Evolutionary conservation across 768 basidiomycete genomes (phyloP), one percentile per base, ranked within the genome.

Genomic region (Lyophyllum atratum): DNA sequence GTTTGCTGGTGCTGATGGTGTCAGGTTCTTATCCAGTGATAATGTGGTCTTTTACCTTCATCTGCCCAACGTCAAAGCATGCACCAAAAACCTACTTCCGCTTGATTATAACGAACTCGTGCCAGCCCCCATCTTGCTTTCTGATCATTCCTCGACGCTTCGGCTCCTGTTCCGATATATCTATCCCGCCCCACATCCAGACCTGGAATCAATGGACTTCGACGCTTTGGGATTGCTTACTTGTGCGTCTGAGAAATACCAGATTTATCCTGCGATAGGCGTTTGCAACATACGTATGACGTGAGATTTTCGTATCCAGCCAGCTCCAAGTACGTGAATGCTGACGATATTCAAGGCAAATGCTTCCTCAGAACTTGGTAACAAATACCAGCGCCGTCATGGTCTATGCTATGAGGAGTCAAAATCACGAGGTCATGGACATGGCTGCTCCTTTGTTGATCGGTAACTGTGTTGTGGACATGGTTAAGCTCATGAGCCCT

Each of bases 191-290:
- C 52, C 52, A 2, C 58, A 59, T 4, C 58, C 58, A 2, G 53
- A 59, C 42, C 29, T 54, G 21, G 49, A 59, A 40, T 49, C 5
- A 10, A 12, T 15, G 1, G 43, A 54, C 24, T 54, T 50, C n/a
- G 4, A 24, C 11, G 28, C 43, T 22, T 40, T 59, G 6, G 53
- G 47, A 44, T 53, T 49, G 19, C 58, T 59, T 26, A 54, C 48
- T 14, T 19, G 45, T 11, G 58, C 52, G 34, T 48, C 53, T 12
- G 43, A 59, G 28, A 28, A n/a, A 1, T 59, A 59, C 22, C 26
- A 37, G n/a, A 43, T 54, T 0, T 54, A 54, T 19, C 25, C 58
- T 0, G 58, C 52, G 15, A 17, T 40, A 0, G 17, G 43, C 8
- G 52, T 59, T 26, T 54, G 52, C 19, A 42, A n/a, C 5, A 31